Evolutionary conservation across 2,329 filamentous ascomycete species (phyloP).

Genomic region (Verruconis gallopava): DNA sequence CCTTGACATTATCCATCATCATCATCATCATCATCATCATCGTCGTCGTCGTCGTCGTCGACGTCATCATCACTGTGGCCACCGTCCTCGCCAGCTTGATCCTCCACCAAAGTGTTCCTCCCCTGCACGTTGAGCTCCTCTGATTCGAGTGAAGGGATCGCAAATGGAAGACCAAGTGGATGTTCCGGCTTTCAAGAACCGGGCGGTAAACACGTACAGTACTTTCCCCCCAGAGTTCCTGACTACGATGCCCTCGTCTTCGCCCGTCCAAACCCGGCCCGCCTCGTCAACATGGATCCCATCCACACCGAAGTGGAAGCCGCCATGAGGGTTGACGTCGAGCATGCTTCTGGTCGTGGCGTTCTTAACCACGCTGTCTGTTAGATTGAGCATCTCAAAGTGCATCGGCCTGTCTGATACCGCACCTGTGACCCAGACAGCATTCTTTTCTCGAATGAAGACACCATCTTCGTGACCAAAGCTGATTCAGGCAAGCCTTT

Average conservation of each 20-base stretch:
- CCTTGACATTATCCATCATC: too few species aligned
- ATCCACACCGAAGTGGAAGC: slow-evolving; percentile 15
- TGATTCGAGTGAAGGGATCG: neutral
- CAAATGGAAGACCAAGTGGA: neutral
- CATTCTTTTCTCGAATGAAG: slow-evolving; percentile 15
- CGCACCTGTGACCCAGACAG: slow-evolving; percentile 15
- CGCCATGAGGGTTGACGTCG: slow-evolving; percentile 15
- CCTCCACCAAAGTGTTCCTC: neutral
- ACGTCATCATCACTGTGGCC: neutral
- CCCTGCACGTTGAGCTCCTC: neutral
- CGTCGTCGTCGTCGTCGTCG: too few species aligned
- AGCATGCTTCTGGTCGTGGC: neutral
- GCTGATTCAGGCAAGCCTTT: neutral
- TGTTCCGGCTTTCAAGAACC: slow-evolving; percentile 1
- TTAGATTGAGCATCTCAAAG: slow-evolving; percentile 1
- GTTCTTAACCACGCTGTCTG: neutral
- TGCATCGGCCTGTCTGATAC: neutral
- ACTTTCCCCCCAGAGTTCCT: slow-evolving; percentile 13
- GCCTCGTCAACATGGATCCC: slow-evolving; percentile 15
- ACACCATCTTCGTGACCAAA: slow-evolving; percentile 18
- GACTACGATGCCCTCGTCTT: slow-evolving; percentile 15
- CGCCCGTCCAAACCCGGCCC: slow-evolving; percentile 16
- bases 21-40: too few species aligned
- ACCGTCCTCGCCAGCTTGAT: neutral
- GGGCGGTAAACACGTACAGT: slow-evolving; percentile 13